A percentile compares a stretch with the other conserved stretches of the same genome.
Conservation (phyloP, 2,329 filamentous ascomycete species). For the Xylaria multiplex region DNA sequence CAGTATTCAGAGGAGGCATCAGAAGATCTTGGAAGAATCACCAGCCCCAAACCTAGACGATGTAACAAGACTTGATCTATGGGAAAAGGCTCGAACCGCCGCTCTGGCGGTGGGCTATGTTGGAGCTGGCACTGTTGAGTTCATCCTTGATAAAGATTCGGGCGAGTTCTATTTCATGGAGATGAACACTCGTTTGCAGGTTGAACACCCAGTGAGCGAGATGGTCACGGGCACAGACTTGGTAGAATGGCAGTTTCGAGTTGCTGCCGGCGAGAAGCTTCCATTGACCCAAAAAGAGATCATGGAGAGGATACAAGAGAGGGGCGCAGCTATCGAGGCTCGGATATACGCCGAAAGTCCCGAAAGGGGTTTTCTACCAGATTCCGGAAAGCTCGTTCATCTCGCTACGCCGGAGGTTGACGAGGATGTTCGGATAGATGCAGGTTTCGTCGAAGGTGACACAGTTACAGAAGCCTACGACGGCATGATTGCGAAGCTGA, state of each 20-base stretch:
- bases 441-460: constrained; percentile 90
- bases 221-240: constrained; percentile 77
- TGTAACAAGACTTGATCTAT: constrained; percentile 68
- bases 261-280: constrained; percentile 66
- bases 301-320: constrained; percentile 75
- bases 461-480: constrained; percentile 95
- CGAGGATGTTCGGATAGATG: constrained; percentile 86
- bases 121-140: constrained; percentile 91
- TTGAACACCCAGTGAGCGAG: constrained; percentile 92
- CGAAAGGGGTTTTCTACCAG: constrained; percentile 89
- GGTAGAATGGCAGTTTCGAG: constrained; percentile 95
- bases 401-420: constrained; percentile 76
- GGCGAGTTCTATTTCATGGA: constrained; percentile 86
- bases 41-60: constrained; percentile 76
- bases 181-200: constrained; percentile 89
- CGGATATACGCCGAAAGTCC: constrained; percentile 97
- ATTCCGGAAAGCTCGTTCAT: constrained; percentile 88
- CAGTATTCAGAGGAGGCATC: constrained; percentile 85
- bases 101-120: constrained; percentile 84
- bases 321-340: constrained; percentile 92
- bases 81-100: constrained; percentile 72
- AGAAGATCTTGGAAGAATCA: constrained; percentile 91
- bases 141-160: constrained; percentile 84
- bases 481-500: constrained; percentile 98
- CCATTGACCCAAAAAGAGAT: constrained; percentile 70